These are phyloP conservation scores for Apiospora aurea DNA, from an alignment of 2,329 filamentous ascomycete species.

Conservation along the genomic window DNA sequence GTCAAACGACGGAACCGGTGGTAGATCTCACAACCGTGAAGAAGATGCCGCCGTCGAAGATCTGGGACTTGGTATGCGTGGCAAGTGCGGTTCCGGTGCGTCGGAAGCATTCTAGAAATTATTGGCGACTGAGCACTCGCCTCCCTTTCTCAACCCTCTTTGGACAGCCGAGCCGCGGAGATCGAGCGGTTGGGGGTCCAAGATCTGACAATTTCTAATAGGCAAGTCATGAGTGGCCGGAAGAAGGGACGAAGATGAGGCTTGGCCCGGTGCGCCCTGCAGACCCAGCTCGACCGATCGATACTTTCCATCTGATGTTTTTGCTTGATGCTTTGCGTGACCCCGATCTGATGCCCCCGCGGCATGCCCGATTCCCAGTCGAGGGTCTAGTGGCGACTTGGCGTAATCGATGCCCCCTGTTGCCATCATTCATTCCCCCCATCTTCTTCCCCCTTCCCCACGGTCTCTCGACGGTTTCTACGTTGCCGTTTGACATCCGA, in stretches of 20 bases:
- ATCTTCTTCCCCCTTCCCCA: background rate
- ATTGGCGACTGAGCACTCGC: background rate
- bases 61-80: background rate
- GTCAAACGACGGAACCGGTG: background rate
- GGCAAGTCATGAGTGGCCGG: background rate
- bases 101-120: background rate
- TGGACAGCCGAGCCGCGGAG: background rate
- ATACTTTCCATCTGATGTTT: constrained; percentile 18
- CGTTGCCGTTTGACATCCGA: background rate
- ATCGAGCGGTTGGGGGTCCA: background rate
- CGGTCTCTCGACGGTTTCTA: background rate
- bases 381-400: background rate
- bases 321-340: constrained; percentile 6
- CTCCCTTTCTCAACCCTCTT: too few relatives aligned
- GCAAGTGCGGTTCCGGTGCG: background rate
- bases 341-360: background rate
- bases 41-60: background rate
- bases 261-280: background rate
- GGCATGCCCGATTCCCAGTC: background rate
- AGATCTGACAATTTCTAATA: constrained; percentile 14
- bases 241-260: background rate
- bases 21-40: background rate
- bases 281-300: constrained; percentile 3
- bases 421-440: background rate
- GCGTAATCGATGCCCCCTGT: constrained; percentile 4